phyloP scores from a whole-genome alignment of 2,329 filamentous ascomycete species.

The Clarireedia sp. region DNA sequence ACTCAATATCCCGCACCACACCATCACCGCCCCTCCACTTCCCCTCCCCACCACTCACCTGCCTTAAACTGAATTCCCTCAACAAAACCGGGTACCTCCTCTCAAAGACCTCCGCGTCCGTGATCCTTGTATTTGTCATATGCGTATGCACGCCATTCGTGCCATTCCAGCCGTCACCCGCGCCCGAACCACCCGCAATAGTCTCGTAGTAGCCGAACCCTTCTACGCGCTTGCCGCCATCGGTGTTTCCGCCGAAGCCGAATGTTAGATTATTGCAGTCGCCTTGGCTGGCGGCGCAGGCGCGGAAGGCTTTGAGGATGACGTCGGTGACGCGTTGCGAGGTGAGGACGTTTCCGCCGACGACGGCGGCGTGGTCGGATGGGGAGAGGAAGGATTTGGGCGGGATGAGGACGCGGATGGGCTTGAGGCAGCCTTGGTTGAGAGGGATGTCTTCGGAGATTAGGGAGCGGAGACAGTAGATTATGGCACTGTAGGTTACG shows the following conservation, averaged over 20 bases:
- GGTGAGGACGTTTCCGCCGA: conserved; percentile 76
- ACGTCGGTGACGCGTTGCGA: conserved; percentile 77
- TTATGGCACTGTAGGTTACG: conserved; percentile 76
- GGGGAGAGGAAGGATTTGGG: conserved; percentile 66
- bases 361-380: conserved; percentile 68
- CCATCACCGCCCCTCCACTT: conserved; percentile 65
- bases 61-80: conserved; percentile 57
- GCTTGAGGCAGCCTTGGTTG: conserved; percentile 76
- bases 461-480: conserved; percentile 75
- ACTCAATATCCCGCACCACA: conserved; percentile 72
- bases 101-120: conserved; percentile 72
- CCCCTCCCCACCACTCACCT: conserved; percentile 55
- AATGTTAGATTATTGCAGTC: conserved; percentile 83
- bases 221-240: conserved; percentile 50
- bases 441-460: conserved; percentile 77
- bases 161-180: conserved; percentile 65
- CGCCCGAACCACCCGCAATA: conserved; percentile 69
- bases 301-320: conserved; percentile 70
- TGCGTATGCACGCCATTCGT: conserved; percentile 68
- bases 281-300: conserved; percentile 71
- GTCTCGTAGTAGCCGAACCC: conserved; percentile 87
- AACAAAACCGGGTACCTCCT: conserved; percentile 66
- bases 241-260: conserved; percentile 63
- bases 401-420: conserved; percentile 67
- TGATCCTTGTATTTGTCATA: conserved; percentile 81